These are phyloP conservation scores for Alternaria sp. DNA, from an alignment of 2,329 filamentous ascomycete species.

Conservation along the genomic window DNA sequence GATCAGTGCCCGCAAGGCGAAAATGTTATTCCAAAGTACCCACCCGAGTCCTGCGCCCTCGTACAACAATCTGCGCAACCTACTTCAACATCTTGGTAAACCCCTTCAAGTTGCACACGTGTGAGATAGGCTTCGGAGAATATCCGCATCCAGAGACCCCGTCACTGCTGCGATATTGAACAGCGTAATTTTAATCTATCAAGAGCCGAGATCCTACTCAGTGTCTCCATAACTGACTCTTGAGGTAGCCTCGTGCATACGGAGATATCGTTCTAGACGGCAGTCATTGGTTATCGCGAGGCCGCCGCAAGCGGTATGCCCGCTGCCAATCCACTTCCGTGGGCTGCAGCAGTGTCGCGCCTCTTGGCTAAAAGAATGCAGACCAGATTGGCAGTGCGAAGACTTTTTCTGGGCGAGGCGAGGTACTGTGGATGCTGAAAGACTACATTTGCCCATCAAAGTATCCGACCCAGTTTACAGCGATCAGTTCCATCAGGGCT, in stretches of 20 bases:
- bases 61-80: background rate
- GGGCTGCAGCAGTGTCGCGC: background rate
- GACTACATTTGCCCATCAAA: background rate
- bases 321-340: slow-evolving; percentile 2
- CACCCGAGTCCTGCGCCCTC: background rate
- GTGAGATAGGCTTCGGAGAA: background rate
- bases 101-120: background rate
- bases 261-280: background rate
- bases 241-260: background rate
- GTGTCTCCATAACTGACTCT: background rate
- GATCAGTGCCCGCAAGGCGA: slow-evolving; percentile 6
- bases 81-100: background rate
- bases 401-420: background rate
- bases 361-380: background rate
- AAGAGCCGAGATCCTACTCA: background rate
- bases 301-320: slow-evolving; percentile 3
- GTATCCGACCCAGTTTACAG: background rate
- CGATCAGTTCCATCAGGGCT: background rate
- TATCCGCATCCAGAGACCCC: background rate
- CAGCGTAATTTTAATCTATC: background rate
- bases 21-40: background rate
- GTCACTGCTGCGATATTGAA: background rate
- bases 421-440: background rate
- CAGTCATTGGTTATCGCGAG: background rate
- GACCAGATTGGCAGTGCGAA: background rate